Conservation (phyloP, 257 asterid species). For the Phtheirospermum japonicum region DNA sequence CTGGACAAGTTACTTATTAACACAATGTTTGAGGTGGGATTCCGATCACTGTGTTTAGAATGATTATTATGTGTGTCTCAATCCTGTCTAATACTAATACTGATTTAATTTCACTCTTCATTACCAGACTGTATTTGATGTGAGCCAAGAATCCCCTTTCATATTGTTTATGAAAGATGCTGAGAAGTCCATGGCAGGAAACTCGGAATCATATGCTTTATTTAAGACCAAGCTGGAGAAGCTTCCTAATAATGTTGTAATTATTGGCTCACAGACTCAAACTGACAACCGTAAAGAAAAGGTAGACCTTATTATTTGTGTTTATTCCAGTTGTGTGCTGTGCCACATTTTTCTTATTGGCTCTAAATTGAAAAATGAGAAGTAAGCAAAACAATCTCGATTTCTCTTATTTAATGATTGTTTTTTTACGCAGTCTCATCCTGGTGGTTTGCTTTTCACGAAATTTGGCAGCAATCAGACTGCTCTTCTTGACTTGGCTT, state of each 20-base stretch:
- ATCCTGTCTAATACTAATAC: slow-evolving; percentile 22
- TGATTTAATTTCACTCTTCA: slow-evolving; percentile 16
- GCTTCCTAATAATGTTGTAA: slow-evolving; percentile 78
- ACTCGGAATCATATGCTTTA: slow-evolving; percentile 59
- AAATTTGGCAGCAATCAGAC: slow-evolving; percentile 87
- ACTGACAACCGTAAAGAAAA: slow-evolving; percentile 77
- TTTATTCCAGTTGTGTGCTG: slow-evolving; percentile 16
- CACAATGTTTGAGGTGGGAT: slow-evolving; percentile 82
- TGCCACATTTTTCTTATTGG: slow-evolving; percentile 9
- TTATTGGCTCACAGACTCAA: slow-evolving; percentile 78
- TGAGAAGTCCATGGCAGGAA: slow-evolving; percentile 81
- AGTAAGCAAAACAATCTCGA: background rate
- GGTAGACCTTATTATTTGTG: slow-evolving; percentile 38
- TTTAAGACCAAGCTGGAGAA: slow-evolving; percentile 75
- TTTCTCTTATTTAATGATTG: slow-evolving; percentile 21
- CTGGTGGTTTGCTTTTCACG: slow-evolving; percentile 80
- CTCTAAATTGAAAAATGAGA: slow-evolving; percentile 7
- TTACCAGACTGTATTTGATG: slow-evolving; percentile 61
- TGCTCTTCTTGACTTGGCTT: slow-evolving; percentile 81
- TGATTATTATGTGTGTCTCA: slow-evolving; percentile 14
- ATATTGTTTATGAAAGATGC: slow-evolving; percentile 90
- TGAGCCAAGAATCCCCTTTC: slow-evolving; percentile 77
- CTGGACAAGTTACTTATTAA: slow-evolving; percentile 62
- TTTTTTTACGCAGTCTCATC: slow-evolving; percentile 67
- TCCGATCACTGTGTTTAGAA: slow-evolving; percentile 16